Evolutionary conservation across 2,329 filamentous ascomycete genomes (phyloP).

Genomic region (Paecilomyces sp.): DNA sequence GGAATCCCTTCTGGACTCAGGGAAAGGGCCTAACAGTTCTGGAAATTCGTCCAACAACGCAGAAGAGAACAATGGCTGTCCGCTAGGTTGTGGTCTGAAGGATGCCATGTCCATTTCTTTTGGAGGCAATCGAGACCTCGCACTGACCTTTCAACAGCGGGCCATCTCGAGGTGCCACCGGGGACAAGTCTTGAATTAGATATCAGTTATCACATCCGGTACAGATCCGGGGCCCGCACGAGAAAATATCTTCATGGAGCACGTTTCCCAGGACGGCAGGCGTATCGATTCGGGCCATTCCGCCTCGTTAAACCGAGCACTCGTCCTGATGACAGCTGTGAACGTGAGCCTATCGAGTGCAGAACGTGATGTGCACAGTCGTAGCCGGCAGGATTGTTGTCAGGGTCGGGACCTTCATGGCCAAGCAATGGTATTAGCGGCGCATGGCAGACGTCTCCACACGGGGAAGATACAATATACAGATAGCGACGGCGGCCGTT

Average conservation of each 20-base stretch:
- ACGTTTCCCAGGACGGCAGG: neutral
- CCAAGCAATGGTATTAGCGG: neutral
- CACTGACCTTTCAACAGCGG: neutral
- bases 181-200: neutral
- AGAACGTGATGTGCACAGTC: neutral
- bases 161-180: neutral
- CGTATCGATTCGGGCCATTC: neutral
- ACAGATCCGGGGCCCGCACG: neutral
- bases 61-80: neutral
- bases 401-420: neutral
- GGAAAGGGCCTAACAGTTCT: conserved; percentile 11
- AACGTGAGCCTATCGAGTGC: neutral
- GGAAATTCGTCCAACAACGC: neutral
- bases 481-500: neutral
- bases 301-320: neutral
- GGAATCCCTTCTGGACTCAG: neutral
- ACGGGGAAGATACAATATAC: neutral
- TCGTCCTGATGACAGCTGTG: neutral
- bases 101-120: neutral
- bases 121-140: neutral
- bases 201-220: neutral
- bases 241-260: neutral
- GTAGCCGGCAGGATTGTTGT: neutral
- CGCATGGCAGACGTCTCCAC: neutral
- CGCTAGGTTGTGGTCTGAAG: neutral